Percentiles rank a stretch among this genome's conserved stretches.
These are phyloP conservation scores for Trichoderma guizhouense DNA, from an alignment of 2,329 filamentous ascomycete species.

Conservation along the genomic window DNA sequence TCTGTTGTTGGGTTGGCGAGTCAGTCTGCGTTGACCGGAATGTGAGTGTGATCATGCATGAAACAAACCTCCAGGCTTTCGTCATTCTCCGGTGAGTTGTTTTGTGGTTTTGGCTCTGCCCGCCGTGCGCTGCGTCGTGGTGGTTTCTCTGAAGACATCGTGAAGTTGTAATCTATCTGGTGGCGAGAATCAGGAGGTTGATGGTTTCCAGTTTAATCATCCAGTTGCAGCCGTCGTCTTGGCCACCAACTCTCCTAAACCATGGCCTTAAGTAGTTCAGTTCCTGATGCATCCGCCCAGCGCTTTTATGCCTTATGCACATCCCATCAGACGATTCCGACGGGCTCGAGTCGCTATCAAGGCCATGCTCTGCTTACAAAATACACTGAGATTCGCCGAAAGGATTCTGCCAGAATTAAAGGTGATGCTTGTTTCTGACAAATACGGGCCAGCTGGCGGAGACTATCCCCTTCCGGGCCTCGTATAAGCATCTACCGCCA, in stretches of 20 bases:
- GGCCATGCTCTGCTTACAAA: background rate
- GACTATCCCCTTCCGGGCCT: background rate
- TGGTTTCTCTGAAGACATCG: background rate
- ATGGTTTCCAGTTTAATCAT: background rate
- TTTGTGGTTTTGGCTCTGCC: background rate
- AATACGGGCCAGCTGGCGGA: background rate
- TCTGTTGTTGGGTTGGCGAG: background rate
- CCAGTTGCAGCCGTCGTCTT: background rate
- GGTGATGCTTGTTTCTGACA: background rate
- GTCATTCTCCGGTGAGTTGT: background rate
- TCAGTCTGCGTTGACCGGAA: background rate
- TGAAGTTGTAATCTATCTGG: background rate
- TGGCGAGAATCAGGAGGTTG: background rate
- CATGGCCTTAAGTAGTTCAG: background rate
- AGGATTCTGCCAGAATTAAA: background rate
- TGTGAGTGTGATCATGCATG: too few relatives aligned
- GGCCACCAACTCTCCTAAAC: background rate
- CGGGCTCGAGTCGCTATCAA: background rate
- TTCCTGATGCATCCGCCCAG: background rate
- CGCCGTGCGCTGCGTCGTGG: background rate
- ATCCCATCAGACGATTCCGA: background rate
- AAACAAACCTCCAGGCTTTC: constrained; percentile 5
- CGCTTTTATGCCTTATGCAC: background rate
- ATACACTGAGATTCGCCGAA: background rate
- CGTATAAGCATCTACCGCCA: background rate